Evolutionary conservation across 2,329 filamentous ascomycete species (phyloP).

Genomic region (Sordariomycetes sp.): DNA sequence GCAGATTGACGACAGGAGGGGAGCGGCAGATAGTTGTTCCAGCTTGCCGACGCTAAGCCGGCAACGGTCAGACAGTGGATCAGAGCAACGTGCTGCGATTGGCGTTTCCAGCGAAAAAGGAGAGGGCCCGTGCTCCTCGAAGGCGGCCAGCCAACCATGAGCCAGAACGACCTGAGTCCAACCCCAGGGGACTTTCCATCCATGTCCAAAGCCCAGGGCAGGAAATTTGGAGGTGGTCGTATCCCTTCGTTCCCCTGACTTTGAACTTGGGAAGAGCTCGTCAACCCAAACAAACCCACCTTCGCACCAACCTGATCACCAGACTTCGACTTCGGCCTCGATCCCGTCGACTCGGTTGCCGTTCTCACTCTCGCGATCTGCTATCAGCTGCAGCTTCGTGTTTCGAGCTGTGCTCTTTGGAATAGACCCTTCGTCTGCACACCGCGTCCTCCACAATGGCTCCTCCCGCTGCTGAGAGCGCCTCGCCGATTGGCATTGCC

Average conservation of each 20-base stretch:
- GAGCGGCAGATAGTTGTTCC: conserved; percentile 24
- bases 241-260: conserved; percentile 24
- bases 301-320: background rate
- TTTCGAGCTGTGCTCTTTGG: conserved; percentile 1
- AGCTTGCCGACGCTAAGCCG: too few species aligned
- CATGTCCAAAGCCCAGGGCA: conserved; percentile 13
- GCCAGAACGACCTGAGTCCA: background rate
- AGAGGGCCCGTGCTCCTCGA: conserved; percentile 4
- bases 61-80: background rate
- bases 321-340: conserved; percentile 1
- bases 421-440: background rate
- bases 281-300: conserved; percentile 1
- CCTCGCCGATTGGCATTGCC: conserved; percentile 64
- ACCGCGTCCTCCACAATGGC: conserved; percentile 37
- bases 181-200: conserved; percentile 3
- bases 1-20: conserved; percentile 5
- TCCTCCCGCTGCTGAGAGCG: conserved; percentile 48
- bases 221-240: conserved; percentile 15
- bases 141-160: conserved; percentile 17
- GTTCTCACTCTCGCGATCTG: background rate
- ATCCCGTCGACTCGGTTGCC: too few species aligned
- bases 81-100: conserved; percentile 7
- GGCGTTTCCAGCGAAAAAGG: conserved; percentile 5
- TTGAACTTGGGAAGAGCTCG: conserved; percentile 4
- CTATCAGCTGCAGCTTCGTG: background rate